phyloP scores from a whole-genome alignment of 345 rosid species.

The Lepidium didymum region DNA sequence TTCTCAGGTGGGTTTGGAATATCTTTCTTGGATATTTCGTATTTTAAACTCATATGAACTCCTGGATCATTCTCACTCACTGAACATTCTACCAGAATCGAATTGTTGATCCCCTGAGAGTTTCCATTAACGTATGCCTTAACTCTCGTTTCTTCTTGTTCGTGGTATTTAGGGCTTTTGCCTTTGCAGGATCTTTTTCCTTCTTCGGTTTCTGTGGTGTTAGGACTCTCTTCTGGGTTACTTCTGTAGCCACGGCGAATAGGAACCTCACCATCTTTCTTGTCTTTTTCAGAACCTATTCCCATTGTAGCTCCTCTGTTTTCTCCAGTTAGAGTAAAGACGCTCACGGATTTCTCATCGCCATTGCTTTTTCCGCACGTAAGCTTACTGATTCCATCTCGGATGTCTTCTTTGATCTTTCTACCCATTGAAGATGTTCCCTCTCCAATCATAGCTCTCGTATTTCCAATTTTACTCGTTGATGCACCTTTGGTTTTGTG shows the following conservation, averaged over 20 bases:
- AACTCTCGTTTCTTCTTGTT: conserved; percentile 24
- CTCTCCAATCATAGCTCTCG: too few species aligned
- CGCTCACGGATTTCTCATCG: conserved; percentile 36
- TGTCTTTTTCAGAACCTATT: conserved; percentile 38
- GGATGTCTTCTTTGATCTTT: too few species aligned
- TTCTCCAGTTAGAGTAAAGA: conserved; percentile 73
- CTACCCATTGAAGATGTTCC: too few species aligned
- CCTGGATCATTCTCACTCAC: conserved; percentile 60
- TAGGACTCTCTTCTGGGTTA: conserved; percentile 55
- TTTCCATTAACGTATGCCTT: conserved; percentile 61
- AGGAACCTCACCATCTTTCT: conserved; percentile 43
- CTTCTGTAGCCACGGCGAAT: conserved; percentile 55
- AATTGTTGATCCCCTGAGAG: conserved; percentile 61
- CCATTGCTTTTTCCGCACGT: conserved; percentile 33
- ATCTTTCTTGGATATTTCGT: not conserved
- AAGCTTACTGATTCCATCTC: conserved; percentile 49
- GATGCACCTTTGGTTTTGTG: too few species aligned
- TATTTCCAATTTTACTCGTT: too few species aligned
- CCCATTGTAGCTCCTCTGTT: conserved; percentile 78
- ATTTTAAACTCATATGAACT: conserved; percentile 38
- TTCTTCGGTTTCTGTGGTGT: conserved; percentile 55
- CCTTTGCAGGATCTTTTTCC: conserved; percentile 23
- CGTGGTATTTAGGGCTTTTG: conserved; percentile 15
- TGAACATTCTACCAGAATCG: conserved; percentile 49
- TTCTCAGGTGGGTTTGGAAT: not conserved